Percentiles rank a stretch among this genome's conserved stretches.
Conservation (phyloP, 306 rosid genomes). For the Lathyrus sativus region DNA sequence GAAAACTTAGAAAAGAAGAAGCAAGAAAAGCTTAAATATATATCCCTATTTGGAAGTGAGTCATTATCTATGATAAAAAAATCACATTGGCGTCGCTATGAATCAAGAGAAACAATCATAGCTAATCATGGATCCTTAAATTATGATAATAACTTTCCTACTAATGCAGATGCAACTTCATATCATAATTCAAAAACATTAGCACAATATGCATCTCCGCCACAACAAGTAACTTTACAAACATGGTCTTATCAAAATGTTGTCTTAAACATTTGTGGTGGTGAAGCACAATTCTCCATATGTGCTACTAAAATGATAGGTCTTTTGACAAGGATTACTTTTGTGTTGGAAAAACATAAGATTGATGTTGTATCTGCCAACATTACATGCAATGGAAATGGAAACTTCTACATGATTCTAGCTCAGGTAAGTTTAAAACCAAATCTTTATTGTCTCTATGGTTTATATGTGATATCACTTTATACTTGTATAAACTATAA, state of each 20-base stretch:
- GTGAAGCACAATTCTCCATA: constrained; percentile 65
- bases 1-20: constrained; percentile 57
- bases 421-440: no score
- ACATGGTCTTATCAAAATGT: constrained; percentile 62
- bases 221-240: constrained; percentile 35
- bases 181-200: no score
- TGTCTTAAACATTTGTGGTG: constrained; percentile 55
- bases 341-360: no score
- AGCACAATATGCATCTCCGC: background rate
- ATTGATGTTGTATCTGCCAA: no score
- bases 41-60: constrained; percentile 1
- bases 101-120: constrained; percentile 46
- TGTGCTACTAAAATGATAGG: constrained; percentile 51
- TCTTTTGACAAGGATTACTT: constrained; percentile 42
- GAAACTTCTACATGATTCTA: no score
- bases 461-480: no score
- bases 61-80: background rate
- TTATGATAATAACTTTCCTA: constrained; percentile 5
- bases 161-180: background rate
- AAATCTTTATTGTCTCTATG: no score
- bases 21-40: constrained; percentile 45
- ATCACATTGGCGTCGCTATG: constrained; percentile 30
- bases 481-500: no score
- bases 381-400: no score
- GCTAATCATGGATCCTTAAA: constrained; percentile 35